Evolutionary conservation across 2,329 filamentous ascomycete genomes (phyloP).

Genomic region (Colletotrichum ledebouriae): DNA sequence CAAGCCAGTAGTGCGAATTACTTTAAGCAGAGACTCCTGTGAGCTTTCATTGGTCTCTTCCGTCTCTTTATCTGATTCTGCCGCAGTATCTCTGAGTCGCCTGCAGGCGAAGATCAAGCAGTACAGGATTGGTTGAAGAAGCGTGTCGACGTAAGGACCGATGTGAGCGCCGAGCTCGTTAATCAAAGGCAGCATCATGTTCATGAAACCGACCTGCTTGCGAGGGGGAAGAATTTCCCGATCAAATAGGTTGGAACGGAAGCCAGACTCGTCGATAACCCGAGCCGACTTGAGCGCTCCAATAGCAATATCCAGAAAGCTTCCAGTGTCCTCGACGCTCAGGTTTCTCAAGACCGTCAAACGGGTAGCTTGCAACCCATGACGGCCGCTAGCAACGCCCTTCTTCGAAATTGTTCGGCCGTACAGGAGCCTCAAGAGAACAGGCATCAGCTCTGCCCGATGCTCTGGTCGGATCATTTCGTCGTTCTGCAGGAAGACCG

Average conservation of each 20-base stretch:
- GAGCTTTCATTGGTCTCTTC: slow-evolving; percentile 60
- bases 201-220: slow-evolving; percentile 91
- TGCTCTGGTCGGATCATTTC: slow-evolving; percentile 81
- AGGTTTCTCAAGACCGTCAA: slow-evolving; percentile 86
- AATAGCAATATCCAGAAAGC: slow-evolving; percentile 86
- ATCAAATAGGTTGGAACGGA: slow-evolving; percentile 67
- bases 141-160: slow-evolving; percentile 72
- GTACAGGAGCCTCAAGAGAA: slow-evolving; percentile 89
- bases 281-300: slow-evolving; percentile 75
- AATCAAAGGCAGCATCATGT: slow-evolving; percentile 90
- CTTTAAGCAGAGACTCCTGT: slow-evolving; percentile 71
- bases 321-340: slow-evolving; percentile 78
- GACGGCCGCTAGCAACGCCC: slow-evolving; percentile 80
- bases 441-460: slow-evolving; percentile 80
- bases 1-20: slow-evolving; percentile 78
- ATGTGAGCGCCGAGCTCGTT: slow-evolving; percentile 85
- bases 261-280: slow-evolving; percentile 64
- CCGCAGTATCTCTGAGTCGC: slow-evolving; percentile 61
- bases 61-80: slow-evolving; percentile 53
- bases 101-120: slow-evolving; percentile 81
- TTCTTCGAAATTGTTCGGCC: slow-evolving; percentile 89
- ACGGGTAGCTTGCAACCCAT: slow-evolving; percentile 84
- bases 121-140: slow-evolving; percentile 84
- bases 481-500: slow-evolving; percentile 84
- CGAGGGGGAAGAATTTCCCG: slow-evolving; percentile 74